phyloP scores from a whole-genome alignment of 352 stramenopile genomes.

The Blastocystis sp. region DNA sequence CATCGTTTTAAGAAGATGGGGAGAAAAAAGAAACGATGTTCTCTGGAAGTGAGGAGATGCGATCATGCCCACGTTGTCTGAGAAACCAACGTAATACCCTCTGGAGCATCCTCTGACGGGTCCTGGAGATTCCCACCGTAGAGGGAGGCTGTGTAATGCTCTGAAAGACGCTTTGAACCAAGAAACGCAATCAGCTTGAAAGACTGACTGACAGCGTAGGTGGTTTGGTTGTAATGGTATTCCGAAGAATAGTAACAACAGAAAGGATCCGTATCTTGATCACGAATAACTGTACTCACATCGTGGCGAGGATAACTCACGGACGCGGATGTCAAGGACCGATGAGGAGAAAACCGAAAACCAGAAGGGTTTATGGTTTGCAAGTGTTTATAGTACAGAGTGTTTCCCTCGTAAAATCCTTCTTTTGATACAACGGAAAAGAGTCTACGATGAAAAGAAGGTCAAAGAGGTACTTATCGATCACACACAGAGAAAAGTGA shows the following conservation, averaged over 20 bases:
- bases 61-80: not conserved
- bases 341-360: too few species aligned
- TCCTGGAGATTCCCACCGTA: not conserved
- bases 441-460: not conserved
- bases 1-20: not conserved
- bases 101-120: not conserved
- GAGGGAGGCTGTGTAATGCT: not conserved
- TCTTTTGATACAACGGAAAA: not conserved
- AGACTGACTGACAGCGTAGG: not conserved
- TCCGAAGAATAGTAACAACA: not conserved
- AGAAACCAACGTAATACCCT: slow-evolving; percentile 21
- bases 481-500: too few species aligned
- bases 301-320: not conserved
- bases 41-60: not conserved
- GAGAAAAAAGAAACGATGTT: slow-evolving; percentile 7
- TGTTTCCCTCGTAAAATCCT: not conserved
- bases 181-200: not conserved
- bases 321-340: too few species aligned
- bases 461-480: not conserved
- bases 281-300: not conserved
- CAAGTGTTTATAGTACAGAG: not conserved
- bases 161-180: not conserved
- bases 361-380: too few species aligned
- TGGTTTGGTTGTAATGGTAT: not conserved
- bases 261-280: not conserved